These are phyloP conservation scores for Baorangia bicolor DNA, from an alignment of 768 basidiomycete species.

Conservation along the genomic window DNA sequence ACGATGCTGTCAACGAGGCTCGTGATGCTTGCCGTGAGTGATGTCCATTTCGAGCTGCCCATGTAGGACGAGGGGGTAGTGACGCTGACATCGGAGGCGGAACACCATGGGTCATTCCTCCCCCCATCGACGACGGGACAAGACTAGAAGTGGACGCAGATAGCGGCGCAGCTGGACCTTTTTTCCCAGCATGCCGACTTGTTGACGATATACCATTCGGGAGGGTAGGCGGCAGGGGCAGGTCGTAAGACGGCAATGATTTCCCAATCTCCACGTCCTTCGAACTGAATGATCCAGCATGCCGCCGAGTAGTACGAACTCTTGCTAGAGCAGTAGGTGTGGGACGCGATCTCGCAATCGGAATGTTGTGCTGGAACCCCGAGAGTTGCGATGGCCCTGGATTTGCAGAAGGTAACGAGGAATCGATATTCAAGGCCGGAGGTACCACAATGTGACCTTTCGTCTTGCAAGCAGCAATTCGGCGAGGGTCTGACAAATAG, in stretches of 20 bases:
- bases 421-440: slow-evolving; percentile 24
- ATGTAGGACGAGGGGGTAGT: slow-evolving; percentile 11
- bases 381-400: slow-evolving; percentile 25
- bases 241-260: slow-evolving; percentile 65
- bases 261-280: slow-evolving; percentile 91
- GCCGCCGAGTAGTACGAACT: slow-evolving; percentile 64
- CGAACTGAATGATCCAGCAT: slow-evolving; percentile 93
- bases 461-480: slow-evolving; percentile 34
- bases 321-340: slow-evolving; percentile 36
- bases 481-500: slow-evolving; percentile 49
- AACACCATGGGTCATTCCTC: slow-evolving; percentile 2
- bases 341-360: slow-evolving; percentile 31
- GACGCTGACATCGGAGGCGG: slow-evolving; percentile 11
- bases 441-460: slow-evolving; percentile 25
- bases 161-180: slow-evolving; percentile 41
- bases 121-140: slow-evolving; percentile 6
- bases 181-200: slow-evolving; percentile 50
- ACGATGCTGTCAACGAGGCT: slow-evolving; percentile 40
- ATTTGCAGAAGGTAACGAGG: slow-evolving; percentile 29
- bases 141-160: slow-evolving; percentile 26
- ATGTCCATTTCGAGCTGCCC: slow-evolving; percentile 12
- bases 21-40: slow-evolving; percentile 48
- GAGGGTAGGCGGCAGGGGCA: slow-evolving; percentile 30
- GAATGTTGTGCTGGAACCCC: slow-evolving; percentile 22
- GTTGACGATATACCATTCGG: slow-evolving; percentile 28